Evolutionary conservation across 2,329 filamentous ascomycete genomes (phyloP).

Genomic region (Aspergillus luchuensis): DNA sequence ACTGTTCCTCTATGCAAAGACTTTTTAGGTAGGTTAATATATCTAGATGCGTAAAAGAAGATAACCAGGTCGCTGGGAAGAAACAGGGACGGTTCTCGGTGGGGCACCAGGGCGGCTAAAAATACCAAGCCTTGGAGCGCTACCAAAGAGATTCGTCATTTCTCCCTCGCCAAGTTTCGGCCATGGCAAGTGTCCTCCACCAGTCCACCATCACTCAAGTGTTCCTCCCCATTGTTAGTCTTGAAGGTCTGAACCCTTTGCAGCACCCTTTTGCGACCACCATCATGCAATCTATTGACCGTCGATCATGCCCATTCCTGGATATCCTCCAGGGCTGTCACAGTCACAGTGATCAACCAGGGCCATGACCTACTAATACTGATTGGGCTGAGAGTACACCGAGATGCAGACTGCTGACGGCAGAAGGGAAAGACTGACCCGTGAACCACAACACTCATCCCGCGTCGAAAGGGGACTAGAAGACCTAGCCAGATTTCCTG

Average conservation of each 20-base stretch:
- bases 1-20: background rate
- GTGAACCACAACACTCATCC: background rate
- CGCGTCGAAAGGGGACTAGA: background rate
- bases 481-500: background rate
- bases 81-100: background rate
- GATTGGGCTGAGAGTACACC: background rate
- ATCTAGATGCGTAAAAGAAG: background rate
- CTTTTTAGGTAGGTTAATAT: background rate
- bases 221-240: background rate
- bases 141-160: background rate
- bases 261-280: background rate
- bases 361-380: background rate
- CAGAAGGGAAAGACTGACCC: background rate
- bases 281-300: background rate
- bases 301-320: background rate
- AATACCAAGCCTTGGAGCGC: background rate
- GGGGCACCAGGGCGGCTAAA: background rate
- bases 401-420: background rate
- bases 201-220: background rate
- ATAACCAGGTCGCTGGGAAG: background rate
- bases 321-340: background rate
- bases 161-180: slow-evolving; percentile 1
- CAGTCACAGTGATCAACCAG: background rate
- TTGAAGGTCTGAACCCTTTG: background rate
- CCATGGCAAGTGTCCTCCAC: background rate